These are phyloP conservation scores for Parmelia sp. DNA, from an alignment of 495 filamentous ascomycete genomes.

Conservation along the genomic window DNA sequence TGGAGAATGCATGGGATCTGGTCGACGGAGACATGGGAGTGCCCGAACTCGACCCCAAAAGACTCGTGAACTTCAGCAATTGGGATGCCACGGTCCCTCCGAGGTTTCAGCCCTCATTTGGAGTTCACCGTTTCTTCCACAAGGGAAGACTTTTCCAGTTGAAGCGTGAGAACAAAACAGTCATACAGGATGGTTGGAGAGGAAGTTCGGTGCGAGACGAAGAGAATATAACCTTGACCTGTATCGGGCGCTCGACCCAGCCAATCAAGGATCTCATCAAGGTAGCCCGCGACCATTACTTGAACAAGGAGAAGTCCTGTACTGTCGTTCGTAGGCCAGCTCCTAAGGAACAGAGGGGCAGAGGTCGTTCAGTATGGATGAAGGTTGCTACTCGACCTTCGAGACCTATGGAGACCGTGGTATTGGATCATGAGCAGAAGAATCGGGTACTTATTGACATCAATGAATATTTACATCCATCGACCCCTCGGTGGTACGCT, in stretches of 20 bases:
- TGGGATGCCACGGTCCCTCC: conserved; percentile 43
- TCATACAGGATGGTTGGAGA: conserved; percentile 24
- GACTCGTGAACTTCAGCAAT: conserved; percentile 36
- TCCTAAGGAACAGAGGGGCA: conserved; percentile 23
- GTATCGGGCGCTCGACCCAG: conserved; percentile 45
- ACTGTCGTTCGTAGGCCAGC: conserved; percentile 28
- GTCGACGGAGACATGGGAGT: conserved; percentile 36
- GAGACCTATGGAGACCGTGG: conserved; percentile 75
- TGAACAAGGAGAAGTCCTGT: conserved; percentile 25
- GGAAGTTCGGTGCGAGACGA: conserved; percentile 32
- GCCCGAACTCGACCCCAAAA: conserved; percentile 26
- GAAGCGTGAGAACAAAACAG: conserved; percentile 27
- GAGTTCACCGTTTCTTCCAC: conserved; percentile 38
- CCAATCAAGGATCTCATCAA: conserved; percentile 59
- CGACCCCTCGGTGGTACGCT: conserved; percentile 48
- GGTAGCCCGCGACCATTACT: conserved; percentile 47
- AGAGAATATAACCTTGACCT: conserved; percentile 39
- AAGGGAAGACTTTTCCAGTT: conserved; percentile 37
- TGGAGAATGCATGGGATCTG: conserved; percentile 45
- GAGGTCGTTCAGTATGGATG: conserved; percentile 45
- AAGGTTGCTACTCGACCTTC: conserved; percentile 63
- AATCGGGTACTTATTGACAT: conserved; percentile 67
- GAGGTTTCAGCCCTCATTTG: conserved; percentile 44
- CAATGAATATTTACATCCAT: conserved; percentile 77
- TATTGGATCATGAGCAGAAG: conserved; percentile 72